Evolutionary conservation across 2,329 filamentous ascomycete genomes (phyloP), one percentile per base, ranked within the genome.

Genomic region (Aspergillus candidus): DNA sequence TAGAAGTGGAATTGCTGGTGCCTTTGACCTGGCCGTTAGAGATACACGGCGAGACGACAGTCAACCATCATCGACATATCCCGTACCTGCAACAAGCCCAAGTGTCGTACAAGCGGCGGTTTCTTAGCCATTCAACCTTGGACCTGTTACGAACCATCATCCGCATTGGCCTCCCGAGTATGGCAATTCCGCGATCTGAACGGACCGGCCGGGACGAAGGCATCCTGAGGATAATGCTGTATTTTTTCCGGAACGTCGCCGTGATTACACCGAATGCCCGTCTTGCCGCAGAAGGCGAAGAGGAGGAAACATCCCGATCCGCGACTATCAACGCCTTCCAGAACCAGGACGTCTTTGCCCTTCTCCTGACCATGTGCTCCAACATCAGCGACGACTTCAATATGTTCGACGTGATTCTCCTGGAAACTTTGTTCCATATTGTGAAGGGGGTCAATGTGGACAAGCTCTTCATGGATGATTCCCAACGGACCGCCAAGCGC

Each of bases 11-110:
- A 69, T 73, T 98, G 38, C 77, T 98, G 60, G 88, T 94, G 1
- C 89, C 90, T 4, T 71, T 98, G 59, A 98, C 93, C 13, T 97
- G 91, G 91, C 91, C 93, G 0, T 76, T 95, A 59, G 88, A 95
- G 49, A 82, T 90, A 47, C 75, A 80, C 50, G 82, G 85, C 47
- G 79, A 85, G 59, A 91, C 93, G 79, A 97, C 89, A 4, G 74
- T 89, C 56, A 97, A 98, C 62, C 88, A 97, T 64, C 86, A 95
- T 63, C 81, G 88, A 45, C 93, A 98, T 68, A 79, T 90, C 33
- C 89, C 93, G 1, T 93, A 93, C 43, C 76, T 98, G 14, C 85
- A 93, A 64, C 78, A 94, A 44, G 85, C 88, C 0, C 93, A 97
- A 62, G 77, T 94, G 4, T 79, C 78, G 48, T 98, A 98, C 72